Percentiles rank a stretch among this genome's conserved stretches.
Conservation (phyloP, 768 basidiomycete species). For the Tylopilus intermedius region DNA sequence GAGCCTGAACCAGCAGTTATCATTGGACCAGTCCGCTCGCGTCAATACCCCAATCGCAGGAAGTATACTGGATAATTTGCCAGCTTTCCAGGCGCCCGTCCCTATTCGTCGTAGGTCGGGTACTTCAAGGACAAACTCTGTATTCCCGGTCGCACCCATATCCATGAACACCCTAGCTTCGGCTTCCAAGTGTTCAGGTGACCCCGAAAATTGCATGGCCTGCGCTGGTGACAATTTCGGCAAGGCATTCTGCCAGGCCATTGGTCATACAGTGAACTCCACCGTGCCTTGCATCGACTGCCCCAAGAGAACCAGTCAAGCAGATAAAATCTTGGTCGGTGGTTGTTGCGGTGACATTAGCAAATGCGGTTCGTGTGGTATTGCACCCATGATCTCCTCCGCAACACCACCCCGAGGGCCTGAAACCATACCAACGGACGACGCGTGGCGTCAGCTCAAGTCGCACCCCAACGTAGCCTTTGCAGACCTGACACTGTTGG, state of each 20-base stretch:
- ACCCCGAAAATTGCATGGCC: conserved; percentile 80
- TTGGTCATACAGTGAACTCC: conserved; percentile 57
- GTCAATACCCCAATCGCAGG: conserved; percentile 26
- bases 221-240: conserved; percentile 85
- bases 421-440: conserved; percentile 71
- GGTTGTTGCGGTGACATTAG: conserved; percentile 37
- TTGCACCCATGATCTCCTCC: conserved; percentile 28
- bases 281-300: conserved; percentile 51
- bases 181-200: conserved; percentile 64
- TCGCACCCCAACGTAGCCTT: conserved; percentile 86
- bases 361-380: conserved; percentile 29
- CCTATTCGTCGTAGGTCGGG: conserved; percentile 62
- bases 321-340: conserved; percentile 24
- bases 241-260: conserved; percentile 79
- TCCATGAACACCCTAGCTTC: conserved; percentile 28
- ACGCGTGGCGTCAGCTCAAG: conserved; percentile 81
- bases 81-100: conserved; percentile 76
- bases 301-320: conserved; percentile 36
- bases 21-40: conserved; percentile 27
- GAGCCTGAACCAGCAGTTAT: conserved; percentile 7
- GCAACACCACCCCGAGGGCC: conserved; percentile 17
- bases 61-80: conserved; percentile 72
- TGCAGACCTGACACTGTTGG: conserved; percentile 75
- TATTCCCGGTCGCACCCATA: conserved; percentile 49
- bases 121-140: conserved; percentile 36